Base-by-base conservation (phyloP, 495 filamentous ascomycete genomes). In the Elaphomyces granulatus region DNA sequence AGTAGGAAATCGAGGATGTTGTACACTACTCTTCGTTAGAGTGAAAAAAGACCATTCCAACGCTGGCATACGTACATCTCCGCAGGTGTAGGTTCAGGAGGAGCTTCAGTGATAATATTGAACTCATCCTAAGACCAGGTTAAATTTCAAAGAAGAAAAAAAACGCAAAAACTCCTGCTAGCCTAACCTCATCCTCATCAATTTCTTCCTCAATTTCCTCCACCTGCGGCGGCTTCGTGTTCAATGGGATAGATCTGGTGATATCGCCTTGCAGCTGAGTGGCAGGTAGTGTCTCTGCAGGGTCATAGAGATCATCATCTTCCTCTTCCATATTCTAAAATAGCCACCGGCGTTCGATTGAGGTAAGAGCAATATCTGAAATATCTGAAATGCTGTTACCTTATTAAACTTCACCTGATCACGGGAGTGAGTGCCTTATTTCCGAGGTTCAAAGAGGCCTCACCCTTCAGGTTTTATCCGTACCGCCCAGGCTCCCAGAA, bases 51-150 rank as follows among this genome's bases (percentile, higher is more conserved):
- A 51, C 52, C 34, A 48, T 36, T 40, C 36, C 16, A 16, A 15
- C 34, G 41, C 16, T 18, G 20, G 14, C 14, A 35, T 19, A 48
- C 49, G 56, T 46, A 75, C 67, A 54, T 74, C 71, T 73, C 65
- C 51, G 75, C 67, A 33, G 83, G 71, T 38, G 84, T 77, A 32
- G 82, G 67, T 42, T 80, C 80, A 8, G 75, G 62, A 43, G 80
- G 80, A 38, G 87, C 84, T 59, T 90, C 90, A 43, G 83, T 87
- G 48, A 95, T 92, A 50, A 98, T 92, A 50, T 96, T 87, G 48
- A 98, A 81, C 44, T 96, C 90, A 74, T 94, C 56, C 48, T 54
- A 36, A 8, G 7, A 7, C 15, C 9, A 34, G 38, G 48, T n/a
- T n/a, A n/a, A n/a, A n/a, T n/a, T n/a, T n/a, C n/a, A n/a, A n/a